A percentile compares a stretch with the other conserved stretches of the same genome.
phyloP scores from a whole-genome alignment of 129 eudicot species.

The Solidago caesia region DNA sequence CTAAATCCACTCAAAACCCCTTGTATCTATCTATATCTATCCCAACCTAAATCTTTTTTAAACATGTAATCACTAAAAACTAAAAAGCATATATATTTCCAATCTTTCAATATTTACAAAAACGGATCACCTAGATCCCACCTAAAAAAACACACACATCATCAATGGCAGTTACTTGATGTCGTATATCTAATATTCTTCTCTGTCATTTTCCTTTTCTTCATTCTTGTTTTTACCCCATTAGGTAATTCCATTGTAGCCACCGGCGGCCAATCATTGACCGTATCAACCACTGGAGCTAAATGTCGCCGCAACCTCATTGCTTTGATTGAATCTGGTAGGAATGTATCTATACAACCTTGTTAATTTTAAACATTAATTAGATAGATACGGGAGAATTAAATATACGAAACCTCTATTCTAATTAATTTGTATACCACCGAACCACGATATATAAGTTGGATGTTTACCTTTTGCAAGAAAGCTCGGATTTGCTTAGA shows the following conservation, averaged over 20 bases:
- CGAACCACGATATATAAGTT: too few relatives aligned
- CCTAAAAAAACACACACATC: constrained; percentile 43
- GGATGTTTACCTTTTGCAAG: too few relatives aligned
- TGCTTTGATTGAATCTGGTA: constrained; percentile 50
- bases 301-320: constrained; percentile 52
- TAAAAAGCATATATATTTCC: not conserved
- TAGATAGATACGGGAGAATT: too few relatives aligned
- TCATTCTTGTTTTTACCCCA: constrained; percentile 66
- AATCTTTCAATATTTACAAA: not conserved
- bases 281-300: constrained; percentile 55
- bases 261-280: constrained; percentile 69
- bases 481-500: too few relatives aligned
- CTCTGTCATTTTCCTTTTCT: constrained; percentile 61
- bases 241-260: constrained; percentile 82
- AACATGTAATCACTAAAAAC: not conserved
- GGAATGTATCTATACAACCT: constrained; percentile 39
- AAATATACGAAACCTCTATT: too few relatives aligned
- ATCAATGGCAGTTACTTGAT: constrained; percentile 70
- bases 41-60: not conserved
- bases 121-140: not conserved
- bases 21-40: not conserved
- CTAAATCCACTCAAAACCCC: not conserved
- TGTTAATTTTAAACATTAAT: constrained; percentile 22
- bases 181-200: constrained; percentile 58
- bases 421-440: too few relatives aligned